These are phyloP conservation scores for Phytophthora hybrid DNA, from an alignment of 352 stramenopile species.

Conservation along the genomic window DNA sequence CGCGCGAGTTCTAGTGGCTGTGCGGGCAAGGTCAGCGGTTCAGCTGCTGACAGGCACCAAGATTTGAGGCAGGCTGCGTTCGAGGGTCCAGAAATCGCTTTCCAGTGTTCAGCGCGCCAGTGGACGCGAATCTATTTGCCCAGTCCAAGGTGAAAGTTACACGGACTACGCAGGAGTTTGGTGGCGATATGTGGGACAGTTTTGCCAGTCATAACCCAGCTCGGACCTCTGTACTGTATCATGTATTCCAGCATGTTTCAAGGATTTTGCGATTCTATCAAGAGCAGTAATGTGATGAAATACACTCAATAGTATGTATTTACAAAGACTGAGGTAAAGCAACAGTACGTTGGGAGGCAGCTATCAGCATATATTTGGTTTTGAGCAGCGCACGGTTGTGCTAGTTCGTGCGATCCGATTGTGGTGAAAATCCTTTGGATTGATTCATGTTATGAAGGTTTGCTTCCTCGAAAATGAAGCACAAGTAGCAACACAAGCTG, in stretches of 20 bases:
- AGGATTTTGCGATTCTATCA: neutral
- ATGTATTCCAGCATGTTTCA: neutral
- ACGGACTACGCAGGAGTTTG: neutral
- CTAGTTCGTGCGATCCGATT: too few species aligned
- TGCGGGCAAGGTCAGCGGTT: neutral
- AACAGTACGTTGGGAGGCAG: too few species aligned
- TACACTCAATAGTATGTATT: too few species aligned
- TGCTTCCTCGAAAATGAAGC: neutral
- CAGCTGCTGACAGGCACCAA: conserved; percentile 1
- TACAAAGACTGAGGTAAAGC: too few species aligned
- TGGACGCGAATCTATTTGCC: neutral
- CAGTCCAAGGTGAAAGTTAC: neutral
- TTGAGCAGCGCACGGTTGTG: too few species aligned
- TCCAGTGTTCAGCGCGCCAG: conserved; percentile 24
- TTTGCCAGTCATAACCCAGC: neutral
- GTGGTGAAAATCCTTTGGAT: neutral
- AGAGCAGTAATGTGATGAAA: neutral
- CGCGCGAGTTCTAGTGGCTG: conserved; percentile 49
- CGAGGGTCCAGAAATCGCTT: conserved; percentile 29
- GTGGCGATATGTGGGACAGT: neutral
- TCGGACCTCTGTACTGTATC: neutral
- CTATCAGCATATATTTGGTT: too few species aligned
- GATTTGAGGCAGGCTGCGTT: conserved; percentile 21
- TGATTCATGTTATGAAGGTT: neutral
- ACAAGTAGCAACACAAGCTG: neutral